Evolutionary conservation across 371 early-diverging fungal genomes (phyloP), one percentile per base, ranked within the genome.

Genomic region (Gilbertella persicaria): DNA sequence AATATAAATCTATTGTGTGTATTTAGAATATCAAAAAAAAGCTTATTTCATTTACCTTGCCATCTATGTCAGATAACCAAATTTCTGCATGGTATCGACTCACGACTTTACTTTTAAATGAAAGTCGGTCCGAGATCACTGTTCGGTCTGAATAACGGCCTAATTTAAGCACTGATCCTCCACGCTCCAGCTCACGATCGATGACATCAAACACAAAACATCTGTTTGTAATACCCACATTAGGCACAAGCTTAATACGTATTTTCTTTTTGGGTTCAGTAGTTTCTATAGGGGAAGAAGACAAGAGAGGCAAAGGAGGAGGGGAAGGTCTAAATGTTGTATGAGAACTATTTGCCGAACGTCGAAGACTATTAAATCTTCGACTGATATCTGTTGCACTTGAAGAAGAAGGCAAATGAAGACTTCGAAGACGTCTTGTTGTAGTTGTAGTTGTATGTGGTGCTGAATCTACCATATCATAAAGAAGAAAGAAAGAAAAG

Each of bases 31-130:
- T 35, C 20, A 30, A 44, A n/a, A 4, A 42, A 48, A 21, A 41
- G 12, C 8, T n/a, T n/a, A 26, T 20, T 3, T 28, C 88, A 78
- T 7, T 83, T 62, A 63, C 57, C 53, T 63, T 67, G 37, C 51
- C 55, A 46, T 67, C 59, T 48, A 54, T 28, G 16, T 57, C 50
- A 46, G 58, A 75, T 35, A 84, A 68, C 90, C 89, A 90, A 16
- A 92, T 69, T 61, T 92, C 91, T 13, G 91, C 92, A 66, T 92
- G 92, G 47, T 75, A 79, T 39, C 92, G 69, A 46, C 80, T 79
- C 16, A 92, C 91, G 23, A 92, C 92, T 50, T 92, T 91, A 59
- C 79, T 79, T 55, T 85, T 82, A 69, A 92, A 92, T 13, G 87
- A 84, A 21, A 91, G 81, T 48, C 88, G 72, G 68, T 86, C 84